Evolutionary conservation across 768 basidiomycete genomes (phyloP), one percentile per base, ranked within the genome.

Genomic region (Pulveroboletus sp.): DNA sequence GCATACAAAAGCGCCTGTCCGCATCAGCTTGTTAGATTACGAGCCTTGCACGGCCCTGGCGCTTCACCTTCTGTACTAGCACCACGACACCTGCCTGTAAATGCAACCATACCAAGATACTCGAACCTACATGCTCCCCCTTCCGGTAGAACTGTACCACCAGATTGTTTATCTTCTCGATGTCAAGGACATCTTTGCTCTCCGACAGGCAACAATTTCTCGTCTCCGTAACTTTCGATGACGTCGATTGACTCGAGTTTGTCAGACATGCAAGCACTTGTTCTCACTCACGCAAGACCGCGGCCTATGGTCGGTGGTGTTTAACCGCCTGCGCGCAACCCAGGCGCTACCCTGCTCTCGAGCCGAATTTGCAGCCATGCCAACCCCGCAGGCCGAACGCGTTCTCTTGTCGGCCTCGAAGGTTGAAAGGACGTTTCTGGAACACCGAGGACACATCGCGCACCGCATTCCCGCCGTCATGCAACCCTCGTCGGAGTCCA

Each of bases 201-300:
- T 64, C 3, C 43, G 52, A 51, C 53, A 44, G 59, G 63, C 39
- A 49, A 23, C 2, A 14, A 13, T 19, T 13, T 12, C 17, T 8
- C 30, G 31, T 29, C 12, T 23, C 11, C 37, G 5, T 20, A 17
- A 14, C 23, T 1, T 30, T 34, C 24, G 29, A 36, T 39, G 9
- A 5, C 16, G 17, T 43, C 27, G 22, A 53, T 2, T 47, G 20
- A 46, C 32, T 17, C 47, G 16, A 34, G 2, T 47, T 38, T 39
- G 17, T 22, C 36, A 64, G 63, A 65, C 64, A 53, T 65, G 61
- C 56, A 63, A 49, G 38, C 43, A 39, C 20, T 55, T 64, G 35
- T 17, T 40, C 27, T 31, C 17, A 8, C 39, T 64, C 42, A 65
- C 56, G 12, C 48, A 50, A 43, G 49, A 58, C 26, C 45, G 43